Evolutionary conservation across 1,284 basidiomycete genomes (phyloP), one percentile per base, ranked within the genome.

Genomic region (Serendipita sp.): DNA sequence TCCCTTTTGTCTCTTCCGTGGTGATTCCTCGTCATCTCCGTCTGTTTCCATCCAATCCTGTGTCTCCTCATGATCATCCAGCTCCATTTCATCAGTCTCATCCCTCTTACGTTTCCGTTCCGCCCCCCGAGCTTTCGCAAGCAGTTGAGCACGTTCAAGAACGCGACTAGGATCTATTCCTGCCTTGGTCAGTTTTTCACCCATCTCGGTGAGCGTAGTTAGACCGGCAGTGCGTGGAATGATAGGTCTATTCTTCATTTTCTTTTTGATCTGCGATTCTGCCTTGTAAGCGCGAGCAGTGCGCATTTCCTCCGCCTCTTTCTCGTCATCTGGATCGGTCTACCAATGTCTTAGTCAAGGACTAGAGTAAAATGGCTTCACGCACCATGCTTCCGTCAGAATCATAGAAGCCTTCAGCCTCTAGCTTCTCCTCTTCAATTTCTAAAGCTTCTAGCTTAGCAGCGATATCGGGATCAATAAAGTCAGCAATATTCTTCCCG

Each of bases 401-500:
- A 55, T 91, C 91, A 74, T 99, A 99, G 79, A 93, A 98, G 3
- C 95, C 96, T 71, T 98, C 91, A 1, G 86, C 87, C 72, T 93
- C 82, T 32, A 99, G 81, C 70, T 83, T 84, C 76, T 97, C 95
- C 75, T 99, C 95, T 73, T 99, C 95, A 43, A 90, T 84, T 77
- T 99, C 96, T 62, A 99, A 84, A 8, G 93, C 95, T 72, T 98
- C 95, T 64, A 99, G 85, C 75, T 92, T 94, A 75, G 94, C 93
- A 45, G 85, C 84, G 68, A 99, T 99, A 71, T 99, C 96, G n/a
- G 93, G 90, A 74, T 99, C 96, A 74, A 99, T 90, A 70, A 99
- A 99, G 79, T 99, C 95, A 44, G 94, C 94, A 63, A 99, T 78
- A 77, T 99, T 99, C 83, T 98, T 98, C 76, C 95, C 96, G 68